Percentiles rank a stretch among this genome's conserved stretches.
These are phyloP conservation scores for Mallotus japonicus DNA, from an alignment of 441 rosid genomes.

Conservation along the genomic window DNA sequence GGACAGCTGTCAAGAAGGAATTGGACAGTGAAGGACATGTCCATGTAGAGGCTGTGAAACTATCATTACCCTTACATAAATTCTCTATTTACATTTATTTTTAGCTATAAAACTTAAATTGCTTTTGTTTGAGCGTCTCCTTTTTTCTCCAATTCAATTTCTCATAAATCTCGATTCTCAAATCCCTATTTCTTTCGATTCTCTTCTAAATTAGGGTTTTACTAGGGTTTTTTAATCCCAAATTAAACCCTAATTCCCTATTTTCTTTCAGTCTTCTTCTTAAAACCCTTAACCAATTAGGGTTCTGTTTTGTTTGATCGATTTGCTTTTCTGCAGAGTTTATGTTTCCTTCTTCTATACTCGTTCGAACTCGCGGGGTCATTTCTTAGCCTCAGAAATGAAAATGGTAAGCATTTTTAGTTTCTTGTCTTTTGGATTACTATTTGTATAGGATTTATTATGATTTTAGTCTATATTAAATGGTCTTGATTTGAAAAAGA, in stretches of 20 bases:
- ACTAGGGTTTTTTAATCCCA: slow-evolving; percentile 16
- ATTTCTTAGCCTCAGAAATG: not conserved
- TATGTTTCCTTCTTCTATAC: not conserved
- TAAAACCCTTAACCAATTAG: not conserved
- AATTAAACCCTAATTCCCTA: not conserved
- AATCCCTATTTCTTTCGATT: not conserved
- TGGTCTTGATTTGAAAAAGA: no score
- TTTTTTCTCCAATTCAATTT: not conserved
- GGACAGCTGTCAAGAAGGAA: slow-evolving; percentile 20
- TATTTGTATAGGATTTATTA: slow-evolving; percentile 13
- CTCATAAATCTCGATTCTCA: not conserved
- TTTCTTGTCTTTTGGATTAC: not conserved
- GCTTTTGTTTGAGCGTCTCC: not conserved
- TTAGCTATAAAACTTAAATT: not conserved
- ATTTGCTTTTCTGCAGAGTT: not conserved
- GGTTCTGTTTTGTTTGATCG: not conserved
- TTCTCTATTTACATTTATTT: not conserved
- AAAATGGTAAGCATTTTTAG: slow-evolving; percentile 11
- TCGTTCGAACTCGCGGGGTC: not conserved
- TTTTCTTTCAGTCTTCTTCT: no score
- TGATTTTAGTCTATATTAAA: no score
- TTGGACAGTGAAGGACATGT: not conserved
- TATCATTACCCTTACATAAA: slow-evolving; percentile 7
- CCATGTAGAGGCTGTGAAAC: not conserved
- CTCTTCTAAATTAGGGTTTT: not conserved